Evolutionary conservation across 2,329 filamentous ascomycete genomes (phyloP), one percentile per base, ranked within the genome.

Genomic region (Alternaria sp.): DNA sequence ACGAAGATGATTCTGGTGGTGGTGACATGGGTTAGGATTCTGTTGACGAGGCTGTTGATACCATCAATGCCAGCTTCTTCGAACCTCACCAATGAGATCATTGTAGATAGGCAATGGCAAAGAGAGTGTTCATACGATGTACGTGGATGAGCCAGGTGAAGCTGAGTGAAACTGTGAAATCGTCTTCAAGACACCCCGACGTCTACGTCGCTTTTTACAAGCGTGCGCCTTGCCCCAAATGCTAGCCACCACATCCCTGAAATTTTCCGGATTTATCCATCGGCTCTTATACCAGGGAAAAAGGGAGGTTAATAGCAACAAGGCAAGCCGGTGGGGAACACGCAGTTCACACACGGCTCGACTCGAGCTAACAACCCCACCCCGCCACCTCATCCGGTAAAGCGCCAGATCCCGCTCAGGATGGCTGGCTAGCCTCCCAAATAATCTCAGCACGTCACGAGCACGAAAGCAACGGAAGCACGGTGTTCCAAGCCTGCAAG

Each of bases 371-470:
- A 51, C 36, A 40, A 40, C 49, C 49, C 28, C 49, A 52, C 49
- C 21, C 36, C 9, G 19, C 19, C 8, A 19, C 49, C 36, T 3
- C 2, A 36, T 52, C 1, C 8, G 49, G 49, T 8, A 13, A 52
- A 52, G 49, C 49, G 30, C 49, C 9, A 40, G 30, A 52, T 40
- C 1, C 49, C 49, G 49, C 49, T 40, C 36, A 40, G 5, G 30
- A 52, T 52, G 30, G 49, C 30, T 52, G 49, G 49, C 49, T 52
- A 50, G 54, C 45, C 52, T 57, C 53, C 45, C 40, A 36, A 46
- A 46, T 53, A 50, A 36, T 57, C 32, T 57, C 45, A 57, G 32
- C 28, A 57, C 23, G 58, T 57, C 53, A 61, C 53, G 58, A 61
- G 52, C 52, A 25, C 13, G 32, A 13, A 43, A 10, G 32, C 32